Evolutionary conservation across 1,284 basidiomycete genomes (phyloP), one percentile per base, ranked within the genome.

Genomic region (Papiliotrema terrestris): DNA sequence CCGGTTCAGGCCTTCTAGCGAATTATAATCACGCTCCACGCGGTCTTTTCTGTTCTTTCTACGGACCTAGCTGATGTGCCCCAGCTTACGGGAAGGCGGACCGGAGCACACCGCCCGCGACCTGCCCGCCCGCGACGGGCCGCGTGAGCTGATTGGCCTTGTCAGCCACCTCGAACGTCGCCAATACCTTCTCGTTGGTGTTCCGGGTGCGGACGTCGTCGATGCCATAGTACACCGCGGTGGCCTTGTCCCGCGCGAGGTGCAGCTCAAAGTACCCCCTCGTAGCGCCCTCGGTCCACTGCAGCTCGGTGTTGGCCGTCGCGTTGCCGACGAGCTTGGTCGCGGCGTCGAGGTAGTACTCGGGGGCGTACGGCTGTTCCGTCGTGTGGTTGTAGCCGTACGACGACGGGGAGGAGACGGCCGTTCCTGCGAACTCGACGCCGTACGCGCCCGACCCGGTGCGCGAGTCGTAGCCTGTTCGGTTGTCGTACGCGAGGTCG

Each of bases 341-440:
- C 9, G 81, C 82, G 23, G 79, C 72, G 13, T 63, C 66, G 9
- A 48, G 45, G 45, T 57, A 58, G 52, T 57, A 48, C 32, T 49
- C 56, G 1, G 32, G 14, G 17, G 62, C 49, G 45, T 54, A 56
- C 4, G 54, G 60, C 20, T 49, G 51, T 29, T 60, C 57, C 39
- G 46, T 29, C 58, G 84, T 79, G 19, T 80, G 74, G 42, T 71
- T 75, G 8, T 76, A 53, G 9, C 83, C 83, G 67, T 84, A 83
- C 1, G 80, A 64, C 9, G 82, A 82, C 1, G 72, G 67, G 0
- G 83, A 84, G 0, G 83, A 82, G 14, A 86, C 84, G 1, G 83
- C 83, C 0, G 84, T 85, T 2, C 84, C 84, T 2, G 84, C 84
- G 62, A 86, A 86, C 69, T 86, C 83, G 41, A 86, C 85, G 9